phyloP scores from a whole-genome alignment of 176 grass and related monocot species.

The Triticum turgidum region DNA sequence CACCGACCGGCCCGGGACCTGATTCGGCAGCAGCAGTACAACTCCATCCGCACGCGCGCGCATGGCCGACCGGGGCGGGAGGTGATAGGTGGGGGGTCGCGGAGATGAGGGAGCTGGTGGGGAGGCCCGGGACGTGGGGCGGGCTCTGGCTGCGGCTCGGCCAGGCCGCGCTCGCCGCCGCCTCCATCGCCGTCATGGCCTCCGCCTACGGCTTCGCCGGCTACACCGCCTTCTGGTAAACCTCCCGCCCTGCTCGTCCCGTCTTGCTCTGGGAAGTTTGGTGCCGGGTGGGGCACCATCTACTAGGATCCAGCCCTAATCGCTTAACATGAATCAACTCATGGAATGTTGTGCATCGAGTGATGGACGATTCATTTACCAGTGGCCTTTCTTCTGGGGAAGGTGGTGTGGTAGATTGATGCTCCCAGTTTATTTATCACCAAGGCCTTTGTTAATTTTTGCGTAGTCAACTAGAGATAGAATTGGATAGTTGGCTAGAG shows the following conservation, averaged over 20 bases:
- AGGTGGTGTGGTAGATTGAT: no score
- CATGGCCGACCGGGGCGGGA: slow-evolving; percentile 21
- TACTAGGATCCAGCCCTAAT: no score
- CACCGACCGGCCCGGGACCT: neutral
- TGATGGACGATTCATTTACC: no score
- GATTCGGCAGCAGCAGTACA: neutral
- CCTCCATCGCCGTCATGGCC: slow-evolving; percentile 71
- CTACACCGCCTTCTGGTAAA: slow-evolving; percentile 95
- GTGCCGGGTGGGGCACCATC: neutral
- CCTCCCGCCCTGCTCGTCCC: no score
- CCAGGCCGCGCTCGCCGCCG: slow-evolving; percentile 73
- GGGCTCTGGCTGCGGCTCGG: slow-evolving; percentile 68
- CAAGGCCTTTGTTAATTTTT: neutral
- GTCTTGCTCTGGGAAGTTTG: neutral
- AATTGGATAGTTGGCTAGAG: neutral
- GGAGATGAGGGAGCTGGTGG: slow-evolving; percentile 58
- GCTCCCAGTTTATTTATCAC: neutral
- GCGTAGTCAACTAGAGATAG: neutral
- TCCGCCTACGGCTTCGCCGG: slow-evolving; percentile 68
- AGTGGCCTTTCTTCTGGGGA: no score
- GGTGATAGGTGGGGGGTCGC: neutral
- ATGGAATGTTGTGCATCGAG: no score
- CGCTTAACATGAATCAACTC: no score
- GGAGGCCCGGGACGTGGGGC: slow-evolving; percentile 88
- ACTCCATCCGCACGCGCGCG: neutral